These are phyloP conservation scores for Fragaria nilgerrensis DNA, from an alignment of 306 rosid species.

Conservation along the genomic window DNA sequence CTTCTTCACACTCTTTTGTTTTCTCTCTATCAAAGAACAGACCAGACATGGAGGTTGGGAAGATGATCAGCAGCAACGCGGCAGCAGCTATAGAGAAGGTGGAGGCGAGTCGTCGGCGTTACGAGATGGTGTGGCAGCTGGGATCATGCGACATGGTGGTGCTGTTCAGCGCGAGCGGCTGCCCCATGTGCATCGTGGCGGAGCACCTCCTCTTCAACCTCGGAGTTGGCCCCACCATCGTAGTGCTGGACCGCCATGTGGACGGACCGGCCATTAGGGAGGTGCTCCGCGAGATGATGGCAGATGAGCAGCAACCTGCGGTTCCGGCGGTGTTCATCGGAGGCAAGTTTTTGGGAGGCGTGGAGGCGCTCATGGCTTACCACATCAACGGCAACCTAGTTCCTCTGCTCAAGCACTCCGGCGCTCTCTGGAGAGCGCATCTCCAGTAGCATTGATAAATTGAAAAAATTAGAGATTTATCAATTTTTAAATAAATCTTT, in stretches of 20 bases:
- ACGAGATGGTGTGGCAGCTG: conserved; percentile 45
- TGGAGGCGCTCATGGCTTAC: conserved; percentile 70
- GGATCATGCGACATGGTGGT: conserved; percentile 69
- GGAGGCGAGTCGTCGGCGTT: conserved; percentile 5
- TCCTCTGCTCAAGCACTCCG: conserved; percentile 74
- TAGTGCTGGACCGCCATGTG: conserved; percentile 62
- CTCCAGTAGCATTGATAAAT: no score
- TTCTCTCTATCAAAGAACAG: background rate
- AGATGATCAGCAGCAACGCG: background rate
- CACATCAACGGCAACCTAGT: conserved; percentile 77
- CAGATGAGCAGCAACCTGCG: conserved; percentile 26
- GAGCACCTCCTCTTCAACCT: conserved; percentile 78
- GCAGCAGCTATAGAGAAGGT: background rate
- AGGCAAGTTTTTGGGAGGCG: conserved; percentile 77
- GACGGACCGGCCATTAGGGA: conserved; percentile 47
- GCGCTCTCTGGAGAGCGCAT: conserved; percentile 66
- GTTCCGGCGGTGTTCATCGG: conserved; percentile 73
- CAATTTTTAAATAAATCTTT: no score
- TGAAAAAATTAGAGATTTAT: no score
- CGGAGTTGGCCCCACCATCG: conserved; percentile 70
- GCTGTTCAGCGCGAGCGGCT: conserved; percentile 63
- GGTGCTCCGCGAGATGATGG: conserved; percentile 38
- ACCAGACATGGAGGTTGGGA: background rate
- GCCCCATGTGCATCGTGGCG: conserved; percentile 84
- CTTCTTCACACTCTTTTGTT: background rate